Percentiles rank a stretch among this genome's conserved stretches.
Conservation (phyloP, 208 protist species). For the Wallacemonas collosoma region DNA sequence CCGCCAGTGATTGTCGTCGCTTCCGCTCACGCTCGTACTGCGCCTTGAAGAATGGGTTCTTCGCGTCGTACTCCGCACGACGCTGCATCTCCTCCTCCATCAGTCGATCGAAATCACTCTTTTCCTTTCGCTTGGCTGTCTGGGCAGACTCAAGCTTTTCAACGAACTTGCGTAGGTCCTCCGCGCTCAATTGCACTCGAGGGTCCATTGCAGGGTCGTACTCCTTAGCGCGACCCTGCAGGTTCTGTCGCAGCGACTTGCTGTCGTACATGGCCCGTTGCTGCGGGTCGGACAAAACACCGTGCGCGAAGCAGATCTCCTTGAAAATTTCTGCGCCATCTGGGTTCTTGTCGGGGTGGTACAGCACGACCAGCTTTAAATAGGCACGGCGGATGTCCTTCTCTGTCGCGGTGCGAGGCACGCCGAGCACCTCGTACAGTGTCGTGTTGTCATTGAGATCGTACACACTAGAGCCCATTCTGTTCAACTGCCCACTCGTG, state of each 20-base stretch:
- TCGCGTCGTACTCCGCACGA: constrained; percentile 79
- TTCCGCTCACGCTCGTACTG: constrained; percentile 69
- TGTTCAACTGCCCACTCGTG: background rate
- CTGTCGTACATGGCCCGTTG: constrained; percentile 82
- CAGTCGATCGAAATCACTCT: constrained; percentile 66
- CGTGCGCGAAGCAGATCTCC: constrained; percentile 84
- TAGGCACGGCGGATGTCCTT: constrained; percentile 87
- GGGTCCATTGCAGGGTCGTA: constrained; percentile 88
- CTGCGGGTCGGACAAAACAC: constrained; percentile 78
- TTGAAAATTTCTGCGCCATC: constrained; percentile 81
- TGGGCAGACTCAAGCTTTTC: constrained; percentile 62
- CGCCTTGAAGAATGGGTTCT: constrained; percentile 65
- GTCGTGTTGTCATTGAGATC: constrained; percentile 71
- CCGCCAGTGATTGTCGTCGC: constrained; percentile 25
- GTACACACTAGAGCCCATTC: constrained; percentile 64
- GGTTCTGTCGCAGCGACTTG: constrained; percentile 53
- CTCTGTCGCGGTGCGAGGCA: constrained; percentile 53
- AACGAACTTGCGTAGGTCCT: constrained; percentile 81
- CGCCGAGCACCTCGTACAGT: constrained; percentile 82
- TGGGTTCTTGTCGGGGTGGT: constrained; percentile 92
- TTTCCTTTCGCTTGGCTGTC: constrained; percentile 36
- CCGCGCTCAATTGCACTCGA: constrained; percentile 69
- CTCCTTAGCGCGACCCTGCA: constrained; percentile 58
- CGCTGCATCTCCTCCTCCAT: constrained; percentile 84
- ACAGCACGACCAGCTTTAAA: constrained; percentile 82